Evolutionary conservation across 495 filamentous ascomycete species (phyloP), one percentile per base, ranked within the genome.

Genomic region (Podospora appendiculata): DNA sequence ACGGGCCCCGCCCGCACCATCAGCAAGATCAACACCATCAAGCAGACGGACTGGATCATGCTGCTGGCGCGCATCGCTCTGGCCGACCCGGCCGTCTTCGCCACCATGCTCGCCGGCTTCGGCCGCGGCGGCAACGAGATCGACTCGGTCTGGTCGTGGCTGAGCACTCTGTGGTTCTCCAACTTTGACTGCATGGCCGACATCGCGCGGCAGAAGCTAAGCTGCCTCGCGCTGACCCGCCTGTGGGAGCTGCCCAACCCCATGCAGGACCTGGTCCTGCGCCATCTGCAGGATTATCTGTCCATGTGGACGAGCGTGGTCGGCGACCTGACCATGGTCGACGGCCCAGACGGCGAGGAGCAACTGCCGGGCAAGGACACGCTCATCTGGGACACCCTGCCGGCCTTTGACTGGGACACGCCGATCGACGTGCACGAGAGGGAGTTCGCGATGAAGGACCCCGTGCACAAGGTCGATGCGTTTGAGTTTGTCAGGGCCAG

Each of bases 101-200:
- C 81, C 11, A 79, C 76, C 18, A 79, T 85, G 45, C 64, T 88
- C 17, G 58, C 61, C 9, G 58, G 61, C 11, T 60, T 81, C 41
- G 50, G 59, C 58, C 32, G 71, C 32, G 51, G 62, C 4, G 45
- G 18, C 10, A 34, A 33, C 18, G 57, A 66, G 47, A 45, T 69
- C 14, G 67, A 75, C 3, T 76, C 83, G 36, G 71, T 78, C 25
- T 79, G 76, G 55, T 68, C 84, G 41, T 95, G 90, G 90, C 73
- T 97, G 32, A 67, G 89, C 40, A 73, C 77, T 0, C 90, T 94
- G 66, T 98, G 93, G 93, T 95, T 96, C 70, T 67, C 70, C 36
- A 85, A 91, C 58, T 88, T 94, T 58, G 88, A 93, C 59, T 85
- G 80, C 63, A 89, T 94, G 65, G 83, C 79, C 40, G 82, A 89